Evolutionary conservation across 805 yeast genomes (phyloP).

Genomic region (Candida qinlingensis): DNA sequence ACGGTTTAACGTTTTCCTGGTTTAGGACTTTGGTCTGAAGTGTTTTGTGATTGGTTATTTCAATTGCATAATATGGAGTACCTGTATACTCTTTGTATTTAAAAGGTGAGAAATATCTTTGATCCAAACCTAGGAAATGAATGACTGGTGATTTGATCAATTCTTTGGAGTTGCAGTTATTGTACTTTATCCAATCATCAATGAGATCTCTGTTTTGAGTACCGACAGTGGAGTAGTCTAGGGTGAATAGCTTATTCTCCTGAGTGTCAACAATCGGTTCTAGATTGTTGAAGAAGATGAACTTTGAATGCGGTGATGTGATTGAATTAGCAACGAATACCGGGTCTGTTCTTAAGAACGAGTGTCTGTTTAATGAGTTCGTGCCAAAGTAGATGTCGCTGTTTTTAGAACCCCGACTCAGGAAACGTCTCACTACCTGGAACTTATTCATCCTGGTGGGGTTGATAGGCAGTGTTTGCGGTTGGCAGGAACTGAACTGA

Average conservation of each 20-base stretch:
- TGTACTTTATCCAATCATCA: conserved; percentile 21
- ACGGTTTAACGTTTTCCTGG: conserved; percentile 1
- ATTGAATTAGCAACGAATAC: conserved; percentile 41
- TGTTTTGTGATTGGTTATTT: conserved; percentile 34
- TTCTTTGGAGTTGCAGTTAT: conserved; percentile 5
- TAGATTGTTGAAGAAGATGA: conserved; percentile 31
- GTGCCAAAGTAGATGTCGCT: conserved; percentile 40
- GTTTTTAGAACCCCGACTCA: not conserved
- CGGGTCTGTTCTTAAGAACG: conserved; percentile 48
- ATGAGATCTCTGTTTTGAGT: conserved; percentile 11
- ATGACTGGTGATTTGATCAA: conserved; percentile 16
- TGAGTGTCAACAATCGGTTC: conserved; percentile 23
- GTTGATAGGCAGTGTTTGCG: too few species aligned
- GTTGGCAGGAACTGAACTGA: too few species aligned
- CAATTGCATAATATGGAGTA: conserved; percentile 60
- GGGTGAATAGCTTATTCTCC: conserved; percentile 4
- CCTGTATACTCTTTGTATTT: conserved; percentile 50
- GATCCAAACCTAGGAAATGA: conserved; percentile 39
- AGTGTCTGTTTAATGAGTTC: conserved; percentile 48
- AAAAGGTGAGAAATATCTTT: conserved; percentile 32
- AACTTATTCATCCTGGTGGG: not conserved
- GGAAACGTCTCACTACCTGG: not conserved
- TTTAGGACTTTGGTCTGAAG: conserved; percentile 7
- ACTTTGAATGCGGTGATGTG: conserved; percentile 38
- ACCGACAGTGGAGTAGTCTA: conserved; percentile 16